Evolutionary conservation across 768 basidiomycete genomes (phyloP).

Genomic region (Termitomyces sp.): DNA sequence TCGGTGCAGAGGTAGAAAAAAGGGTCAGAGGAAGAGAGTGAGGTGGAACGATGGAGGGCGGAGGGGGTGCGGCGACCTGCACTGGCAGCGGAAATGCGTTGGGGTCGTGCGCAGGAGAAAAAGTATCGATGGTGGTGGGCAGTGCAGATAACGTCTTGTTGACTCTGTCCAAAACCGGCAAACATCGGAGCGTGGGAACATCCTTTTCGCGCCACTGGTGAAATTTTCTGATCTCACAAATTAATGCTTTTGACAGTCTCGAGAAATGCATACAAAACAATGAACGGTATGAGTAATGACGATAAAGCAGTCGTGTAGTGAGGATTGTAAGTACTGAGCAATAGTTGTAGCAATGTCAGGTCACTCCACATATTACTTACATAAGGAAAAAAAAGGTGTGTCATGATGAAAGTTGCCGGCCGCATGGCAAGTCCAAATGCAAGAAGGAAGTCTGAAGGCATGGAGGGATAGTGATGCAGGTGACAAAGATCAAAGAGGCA

Average conservation of each 20-base stretch:
- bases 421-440: neutral
- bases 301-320: neutral
- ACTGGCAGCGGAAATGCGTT: constrained; percentile 10
- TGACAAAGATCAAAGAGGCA: neutral
- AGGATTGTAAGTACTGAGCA: neutral
- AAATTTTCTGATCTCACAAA: constrained; percentile 6
- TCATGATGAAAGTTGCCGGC: neutral
- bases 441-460: neutral
- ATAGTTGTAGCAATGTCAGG: neutral
- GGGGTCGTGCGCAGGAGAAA: constrained; percentile 9
- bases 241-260: neutral
- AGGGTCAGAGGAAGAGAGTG: constrained; percentile 6
- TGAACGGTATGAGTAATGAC: neutral
- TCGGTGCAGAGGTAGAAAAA: constrained; percentile 9
- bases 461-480: neutral
- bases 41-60: constrained; percentile 3
- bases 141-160: constrained; percentile 38
- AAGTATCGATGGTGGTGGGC: constrained; percentile 43
- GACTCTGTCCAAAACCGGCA: constrained; percentile 32
- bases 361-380: neutral
- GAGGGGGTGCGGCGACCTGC: constrained; percentile 6
- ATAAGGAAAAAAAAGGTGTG: neutral
- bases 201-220: constrained; percentile 13
- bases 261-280: neutral
- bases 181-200: constrained; percentile 37